Evolutionary conservation across 2,329 filamentous ascomycete genomes (phyloP).

Genomic region (Huntiella abstrusa): DNA sequence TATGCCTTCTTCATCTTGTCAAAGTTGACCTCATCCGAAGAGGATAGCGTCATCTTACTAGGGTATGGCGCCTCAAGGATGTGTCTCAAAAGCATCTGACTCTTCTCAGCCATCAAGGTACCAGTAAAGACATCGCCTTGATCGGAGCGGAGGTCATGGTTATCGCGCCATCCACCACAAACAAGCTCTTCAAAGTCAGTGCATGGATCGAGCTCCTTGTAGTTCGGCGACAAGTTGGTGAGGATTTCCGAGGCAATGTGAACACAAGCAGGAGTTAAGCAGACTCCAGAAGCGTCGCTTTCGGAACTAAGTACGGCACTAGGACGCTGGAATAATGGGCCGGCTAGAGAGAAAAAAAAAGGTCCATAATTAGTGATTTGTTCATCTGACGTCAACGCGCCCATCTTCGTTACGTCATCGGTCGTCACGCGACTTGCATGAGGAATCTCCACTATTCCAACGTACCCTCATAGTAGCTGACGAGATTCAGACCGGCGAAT

Average conservation of each 20-base stretch:
- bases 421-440: too few relatives aligned
- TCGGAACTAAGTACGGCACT: not conserved
- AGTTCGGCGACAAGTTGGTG: slow-evolving; percentile 21
- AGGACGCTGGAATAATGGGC: not conserved
- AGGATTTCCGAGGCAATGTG: slow-evolving; percentile 18
- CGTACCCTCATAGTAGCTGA: slow-evolving; percentile 5
- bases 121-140: slow-evolving; percentile 40
- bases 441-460: not conserved
- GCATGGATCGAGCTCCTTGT: slow-evolving; percentile 46
- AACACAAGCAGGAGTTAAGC: slow-evolving; percentile 16
- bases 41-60: slow-evolving; percentile 15
- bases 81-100: slow-evolving; percentile 38
- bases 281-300: slow-evolving; percentile 11
- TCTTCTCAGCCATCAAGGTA: slow-evolving; percentile 41
- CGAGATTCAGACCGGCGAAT: slow-evolving; percentile 3
- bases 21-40: slow-evolving; percentile 42
- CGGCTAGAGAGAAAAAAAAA: not conserved
- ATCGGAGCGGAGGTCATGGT: slow-evolving; percentile 46
- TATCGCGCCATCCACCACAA: slow-evolving; percentile 46
- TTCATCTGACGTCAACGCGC: too few relatives aligned
- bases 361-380: too few relatives aligned
- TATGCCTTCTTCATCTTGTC: slow-evolving; percentile 46
- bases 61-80: slow-evolving; percentile 42
- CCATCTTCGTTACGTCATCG: too few relatives aligned
- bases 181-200: slow-evolving; percentile 49